Conservation (phyloP, 1,284 basidiomycete species). For the Trametes pubescens region DNA sequence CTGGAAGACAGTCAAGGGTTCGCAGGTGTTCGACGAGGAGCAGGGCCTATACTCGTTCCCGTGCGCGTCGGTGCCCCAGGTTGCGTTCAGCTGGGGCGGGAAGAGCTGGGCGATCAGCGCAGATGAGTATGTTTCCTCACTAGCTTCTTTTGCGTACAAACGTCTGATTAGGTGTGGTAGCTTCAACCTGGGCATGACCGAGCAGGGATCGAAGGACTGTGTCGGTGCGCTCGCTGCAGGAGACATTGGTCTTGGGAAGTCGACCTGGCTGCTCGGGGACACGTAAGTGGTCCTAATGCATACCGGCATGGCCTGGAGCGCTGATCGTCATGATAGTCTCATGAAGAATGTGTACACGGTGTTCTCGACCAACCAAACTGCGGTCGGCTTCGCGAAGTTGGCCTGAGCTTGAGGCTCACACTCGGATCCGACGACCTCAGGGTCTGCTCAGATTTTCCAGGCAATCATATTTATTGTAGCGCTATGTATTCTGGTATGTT, state of each 20-base stretch:
- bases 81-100: slow-evolving; percentile 55
- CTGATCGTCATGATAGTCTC: slow-evolving; percentile 6
- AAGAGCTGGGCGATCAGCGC: slow-evolving; percentile 48
- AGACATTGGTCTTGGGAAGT: slow-evolving; percentile 31
- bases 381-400: slow-evolving; percentile 25
- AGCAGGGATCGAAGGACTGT: slow-evolving; percentile 29
- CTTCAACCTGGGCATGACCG: slow-evolving; percentile 36
- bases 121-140: slow-evolving; percentile 27
- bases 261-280: slow-evolving; percentile 42
- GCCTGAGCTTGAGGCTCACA: slow-evolving; percentile 2
- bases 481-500: no score
- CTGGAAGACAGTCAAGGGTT: slow-evolving; percentile 53
- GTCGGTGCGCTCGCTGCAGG: slow-evolving; percentile 32
- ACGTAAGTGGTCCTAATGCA: slow-evolving; percentile 19
- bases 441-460: no score
- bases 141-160: not conserved
- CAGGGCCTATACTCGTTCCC: slow-evolving; percentile 51
- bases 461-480: no score
- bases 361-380: slow-evolving; percentile 21
- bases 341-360: slow-evolving; percentile 24
- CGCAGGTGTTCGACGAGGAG: slow-evolving; percentile 42
- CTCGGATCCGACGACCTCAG: no score
- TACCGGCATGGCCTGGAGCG: slow-evolving; percentile 29
- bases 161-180: slow-evolving; percentile 4
- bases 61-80: slow-evolving; percentile 45